Base-by-base conservation (phyloP, 345 rosid species). In the Brassica incana region DNA sequence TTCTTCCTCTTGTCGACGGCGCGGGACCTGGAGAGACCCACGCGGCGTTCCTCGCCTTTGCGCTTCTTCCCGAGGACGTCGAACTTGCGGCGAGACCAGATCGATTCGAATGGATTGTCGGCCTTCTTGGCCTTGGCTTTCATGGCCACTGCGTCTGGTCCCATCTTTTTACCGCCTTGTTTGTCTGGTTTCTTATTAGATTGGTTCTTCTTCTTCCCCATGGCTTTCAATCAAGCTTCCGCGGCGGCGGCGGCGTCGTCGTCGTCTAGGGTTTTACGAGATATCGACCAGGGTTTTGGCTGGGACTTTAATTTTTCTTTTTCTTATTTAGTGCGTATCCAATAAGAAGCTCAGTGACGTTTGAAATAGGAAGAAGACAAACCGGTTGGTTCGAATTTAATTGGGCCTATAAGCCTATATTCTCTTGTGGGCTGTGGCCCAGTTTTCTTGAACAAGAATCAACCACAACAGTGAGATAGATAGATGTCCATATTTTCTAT, bases 61-160 rank as follows among this genome's bases (percentile, higher is more conserved):
- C 93, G 88, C 67, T 91, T 95, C 87, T 91, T 89, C 29, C 98
- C 99, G 50, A 95, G 90, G 65, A 93, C 77, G 62, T 90, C 92
- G 80, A 92, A 93, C 85, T 93, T 95, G 78, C 93, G 89, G 70
- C 91, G 93, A 64, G 94, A 88, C 96, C 92, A 87, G 62, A 93
- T 90, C 65, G 89, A 80, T 83, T 93, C 99, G 60, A 95, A 95
- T 5, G 96, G 94, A 58, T 91, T 93, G 1, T 32, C 58, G 52
- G 71, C 76, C 70, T 85, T 87, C 2, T 82, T 38, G 5, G 88
- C 70, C 54, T 82, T 86, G 66, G 73, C 79, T 85, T 90, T 93
- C 97, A 86, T 91, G 78, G 94, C 88, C 0, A 88, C 86, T 2
- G 87, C 81, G 10, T 84, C 82, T 0, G 97, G 92, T 14, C 86